Conservation (phyloP, 2,329 filamentous ascomycete species). For the Xenosphaeropsis pyriputrescens region DNA sequence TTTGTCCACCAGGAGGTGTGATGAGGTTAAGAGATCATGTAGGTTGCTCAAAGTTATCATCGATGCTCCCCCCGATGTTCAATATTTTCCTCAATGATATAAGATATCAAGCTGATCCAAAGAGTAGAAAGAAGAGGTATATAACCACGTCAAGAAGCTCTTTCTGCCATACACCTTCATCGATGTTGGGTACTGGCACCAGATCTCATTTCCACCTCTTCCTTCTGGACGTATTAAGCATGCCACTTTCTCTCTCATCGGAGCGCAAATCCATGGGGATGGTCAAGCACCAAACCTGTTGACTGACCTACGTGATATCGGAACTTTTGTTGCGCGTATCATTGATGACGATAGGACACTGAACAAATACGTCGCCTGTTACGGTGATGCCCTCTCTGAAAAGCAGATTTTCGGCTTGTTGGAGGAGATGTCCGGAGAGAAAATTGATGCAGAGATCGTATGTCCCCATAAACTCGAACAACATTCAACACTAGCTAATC, state of each 20-base stretch:
- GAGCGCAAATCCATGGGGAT: constrained; percentile 23
- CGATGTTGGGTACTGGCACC: constrained; percentile 45
- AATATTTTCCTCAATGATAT: background rate
- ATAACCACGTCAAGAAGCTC: constrained; percentile 30
- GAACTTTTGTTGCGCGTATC: constrained; percentile 32
- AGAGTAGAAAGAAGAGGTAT: constrained; percentile 32
- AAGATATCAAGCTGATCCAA: background rate
- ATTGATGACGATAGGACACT: constrained; percentile 35
- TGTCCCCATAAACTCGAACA: too few species aligned
- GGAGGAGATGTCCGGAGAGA: constrained; percentile 33
- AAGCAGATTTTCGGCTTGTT: constrained; percentile 30
- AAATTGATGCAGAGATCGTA: constrained; percentile 13
- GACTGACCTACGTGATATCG: constrained; percentile 36
- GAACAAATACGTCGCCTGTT: constrained; percentile 34
- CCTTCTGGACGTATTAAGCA: constrained; percentile 21
- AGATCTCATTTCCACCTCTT: constrained; percentile 27
- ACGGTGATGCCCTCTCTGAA: constrained; percentile 27
- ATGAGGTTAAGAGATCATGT: constrained; percentile 25
- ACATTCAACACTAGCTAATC: too few species aligned
- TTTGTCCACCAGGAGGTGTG: constrained; percentile 15
- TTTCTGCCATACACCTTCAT: constrained; percentile 38
- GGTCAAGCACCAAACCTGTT: constrained; percentile 27
- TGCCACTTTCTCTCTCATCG: background rate
- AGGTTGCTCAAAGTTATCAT: constrained; percentile 7
- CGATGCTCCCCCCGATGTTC: too few species aligned